phyloP scores from a whole-genome alignment of 2,329 filamentous ascomycete species.

The Chaetothyriales sp. region DNA sequence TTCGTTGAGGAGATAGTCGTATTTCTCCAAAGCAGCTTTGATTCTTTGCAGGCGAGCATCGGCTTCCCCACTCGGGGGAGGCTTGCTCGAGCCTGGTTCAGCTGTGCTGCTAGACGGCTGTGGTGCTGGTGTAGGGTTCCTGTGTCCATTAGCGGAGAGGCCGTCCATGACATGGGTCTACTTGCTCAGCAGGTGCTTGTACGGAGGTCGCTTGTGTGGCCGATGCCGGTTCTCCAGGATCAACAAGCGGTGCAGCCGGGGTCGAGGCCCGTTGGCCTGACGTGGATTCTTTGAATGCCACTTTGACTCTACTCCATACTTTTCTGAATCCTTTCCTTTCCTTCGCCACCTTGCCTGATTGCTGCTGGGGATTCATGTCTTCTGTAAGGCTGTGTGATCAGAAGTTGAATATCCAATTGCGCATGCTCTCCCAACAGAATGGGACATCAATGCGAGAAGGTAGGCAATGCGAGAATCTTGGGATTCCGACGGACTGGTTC shows the following conservation, averaged over 20 bases:
- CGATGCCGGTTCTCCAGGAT: background rate
- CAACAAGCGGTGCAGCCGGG: background rate
- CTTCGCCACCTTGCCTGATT: background rate
- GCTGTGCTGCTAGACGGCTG: background rate
- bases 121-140: background rate
- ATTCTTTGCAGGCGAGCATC: background rate
- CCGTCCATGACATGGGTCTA: background rate
- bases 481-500: background rate
- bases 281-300: background rate
- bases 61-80: background rate
- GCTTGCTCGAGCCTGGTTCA: background rate
- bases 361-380: background rate
- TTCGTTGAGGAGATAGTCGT: background rate
- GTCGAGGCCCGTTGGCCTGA: background rate
- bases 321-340: background rate
- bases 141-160: background rate
- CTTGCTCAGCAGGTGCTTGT: background rate
- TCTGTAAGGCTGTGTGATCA: background rate
- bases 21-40: background rate
- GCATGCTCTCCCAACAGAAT: background rate
- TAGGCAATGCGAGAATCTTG: background rate
- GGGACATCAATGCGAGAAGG: background rate
- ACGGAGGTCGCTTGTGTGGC: background rate
- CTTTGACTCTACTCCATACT: background rate
- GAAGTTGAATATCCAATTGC: background rate